Conservation (phyloP, 2,329 filamentous ascomycete genomes). For the Pseudogymnoascus sp. region DNA sequence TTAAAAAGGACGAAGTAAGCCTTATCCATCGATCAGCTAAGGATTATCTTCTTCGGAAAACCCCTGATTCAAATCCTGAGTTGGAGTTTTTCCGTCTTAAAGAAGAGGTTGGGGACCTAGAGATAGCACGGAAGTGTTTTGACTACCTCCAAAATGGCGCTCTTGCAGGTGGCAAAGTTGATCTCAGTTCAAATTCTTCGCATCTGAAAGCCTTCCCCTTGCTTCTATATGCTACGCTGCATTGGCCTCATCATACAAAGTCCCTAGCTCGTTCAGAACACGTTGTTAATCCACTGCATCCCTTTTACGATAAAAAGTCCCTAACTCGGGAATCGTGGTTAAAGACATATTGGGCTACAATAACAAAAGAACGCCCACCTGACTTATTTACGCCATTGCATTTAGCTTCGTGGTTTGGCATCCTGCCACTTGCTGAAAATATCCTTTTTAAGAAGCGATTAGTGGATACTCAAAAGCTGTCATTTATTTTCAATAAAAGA, state of each 20-base stretch:
- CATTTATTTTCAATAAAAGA: no score
- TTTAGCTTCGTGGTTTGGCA: not conserved
- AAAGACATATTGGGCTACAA: not conserved
- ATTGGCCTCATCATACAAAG: not conserved
- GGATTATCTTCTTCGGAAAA: slow-evolving; percentile 24
- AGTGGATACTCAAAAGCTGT: no score
- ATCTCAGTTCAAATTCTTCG: not conserved
- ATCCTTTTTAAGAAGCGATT: not conserved
- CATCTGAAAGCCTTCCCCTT: slow-evolving; percentile 14
- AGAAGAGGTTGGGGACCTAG: slow-evolving; percentile 13
- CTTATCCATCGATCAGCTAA: slow-evolving; percentile 28
- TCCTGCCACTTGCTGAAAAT: not conserved
- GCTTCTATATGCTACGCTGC: not conserved
- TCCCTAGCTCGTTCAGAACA: not conserved
- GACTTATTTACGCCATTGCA: not conserved
- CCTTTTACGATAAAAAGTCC: not conserved
- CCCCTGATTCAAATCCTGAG: slow-evolving; percentile 12
- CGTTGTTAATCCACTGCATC: not conserved
- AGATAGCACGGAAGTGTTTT: slow-evolving; percentile 16
- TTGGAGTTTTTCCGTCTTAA: slow-evolving; percentile 16
- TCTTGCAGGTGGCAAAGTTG: slow-evolving; percentile 6
- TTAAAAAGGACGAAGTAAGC: slow-evolving; percentile 20
- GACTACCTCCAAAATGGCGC: slow-evolving; percentile 12
- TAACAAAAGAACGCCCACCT: not conserved
- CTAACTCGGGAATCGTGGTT: not conserved